Conservation (phyloP, 495 filamentous ascomycete genomes). For the Margaritispora aquatica region DNA sequence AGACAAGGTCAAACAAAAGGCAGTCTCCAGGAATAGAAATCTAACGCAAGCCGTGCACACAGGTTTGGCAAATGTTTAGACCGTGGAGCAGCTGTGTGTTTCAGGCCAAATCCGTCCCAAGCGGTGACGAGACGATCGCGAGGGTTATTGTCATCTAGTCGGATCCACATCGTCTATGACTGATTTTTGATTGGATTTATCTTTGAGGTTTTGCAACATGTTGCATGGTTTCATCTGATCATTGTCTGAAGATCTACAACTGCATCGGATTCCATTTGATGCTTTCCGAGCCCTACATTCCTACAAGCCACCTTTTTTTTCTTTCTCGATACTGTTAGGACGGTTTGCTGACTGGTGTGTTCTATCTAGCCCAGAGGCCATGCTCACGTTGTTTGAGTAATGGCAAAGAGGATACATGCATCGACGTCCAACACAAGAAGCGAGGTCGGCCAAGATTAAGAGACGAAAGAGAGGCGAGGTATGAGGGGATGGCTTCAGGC, state of each 20-base stretch:
- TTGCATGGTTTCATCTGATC: neutral
- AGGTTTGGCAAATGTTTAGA: neutral
- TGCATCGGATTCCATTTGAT: neutral
- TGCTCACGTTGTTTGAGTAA: constrained; percentile 56
- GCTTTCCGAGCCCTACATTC: neutral
- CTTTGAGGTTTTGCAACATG: neutral
- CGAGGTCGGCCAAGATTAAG: constrained; percentile 85
- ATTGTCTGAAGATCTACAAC: neutral
- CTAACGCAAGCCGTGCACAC: neutral
- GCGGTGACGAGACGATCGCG: neutral
- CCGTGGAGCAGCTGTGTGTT: neutral
- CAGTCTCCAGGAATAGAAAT: neutral
- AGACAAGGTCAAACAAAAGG: neutral
- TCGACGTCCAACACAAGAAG: constrained; percentile 96
- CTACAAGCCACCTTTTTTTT: neutral
- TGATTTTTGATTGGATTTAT: neutral
- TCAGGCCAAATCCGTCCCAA: neutral
- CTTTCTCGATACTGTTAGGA: neutral
- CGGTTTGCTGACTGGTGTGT: constrained; percentile 9
- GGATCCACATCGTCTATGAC: neutral
- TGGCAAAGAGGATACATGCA: constrained; percentile 74
- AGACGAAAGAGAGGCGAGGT: constrained; percentile 62
- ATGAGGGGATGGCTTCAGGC: constrained; percentile 37
- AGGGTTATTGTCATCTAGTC: neutral
- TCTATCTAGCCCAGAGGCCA: constrained; percentile 52